phyloP scores from a whole-genome alignment of 495 filamentous ascomycete species.

The Penicillium arizonense region DNA sequence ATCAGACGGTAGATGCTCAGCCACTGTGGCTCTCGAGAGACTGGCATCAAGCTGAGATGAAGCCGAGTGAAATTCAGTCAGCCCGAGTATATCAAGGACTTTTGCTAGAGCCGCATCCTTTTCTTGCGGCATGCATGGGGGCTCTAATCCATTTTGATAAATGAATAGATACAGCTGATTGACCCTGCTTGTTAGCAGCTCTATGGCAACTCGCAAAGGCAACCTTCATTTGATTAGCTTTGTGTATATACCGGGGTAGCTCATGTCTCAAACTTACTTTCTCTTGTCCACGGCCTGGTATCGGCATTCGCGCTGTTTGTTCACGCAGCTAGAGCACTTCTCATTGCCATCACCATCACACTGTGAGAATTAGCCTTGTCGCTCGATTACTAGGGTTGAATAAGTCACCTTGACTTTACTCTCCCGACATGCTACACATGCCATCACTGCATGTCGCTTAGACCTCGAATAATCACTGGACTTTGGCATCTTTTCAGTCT shows the following conservation, averaged over 20 bases:
- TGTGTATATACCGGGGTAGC: background rate
- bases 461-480: background rate
- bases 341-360: constrained; percentile 21
- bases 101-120: constrained; percentile 11
- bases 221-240: constrained; percentile 3
- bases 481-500: background rate
- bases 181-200: constrained; percentile 18
- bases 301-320: constrained; percentile 16
- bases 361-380: constrained; percentile 5
- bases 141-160: constrained; percentile 13
- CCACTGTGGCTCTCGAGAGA: background rate
- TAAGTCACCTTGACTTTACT: constrained; percentile 28
- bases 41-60: background rate
- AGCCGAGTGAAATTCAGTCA: background rate
- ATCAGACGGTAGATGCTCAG: background rate
- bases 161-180: constrained; percentile 20
- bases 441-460: constrained; percentile 21
- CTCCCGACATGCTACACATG: constrained; percentile 27
- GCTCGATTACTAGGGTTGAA: background rate
- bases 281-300: constrained; percentile 26
- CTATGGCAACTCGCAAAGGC: constrained; percentile 20
- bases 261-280: constrained; percentile 14
- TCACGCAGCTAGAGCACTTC: constrained; percentile 20
- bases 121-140: constrained; percentile 13
- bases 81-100: constrained; percentile 10